Percentiles rank a stretch among this genome's conserved stretches.
These are phyloP conservation scores for Tylopilus sp. DNA, from an alignment of 1,284 basidiomycete genomes.

Conservation along the genomic window DNA sequence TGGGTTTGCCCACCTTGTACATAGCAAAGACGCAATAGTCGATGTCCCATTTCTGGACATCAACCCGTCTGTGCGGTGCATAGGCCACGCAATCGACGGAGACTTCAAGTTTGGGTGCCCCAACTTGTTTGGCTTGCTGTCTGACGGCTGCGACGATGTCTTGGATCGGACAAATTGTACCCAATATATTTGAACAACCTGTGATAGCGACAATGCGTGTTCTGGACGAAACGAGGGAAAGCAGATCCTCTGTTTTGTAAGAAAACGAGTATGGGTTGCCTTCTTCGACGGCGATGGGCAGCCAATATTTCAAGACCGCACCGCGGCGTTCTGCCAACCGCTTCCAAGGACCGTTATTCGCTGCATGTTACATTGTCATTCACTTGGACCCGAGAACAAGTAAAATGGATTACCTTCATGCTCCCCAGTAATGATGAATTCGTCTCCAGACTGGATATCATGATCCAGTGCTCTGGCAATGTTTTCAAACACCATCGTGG, in stretches of 20 bases:
- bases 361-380: slow-evolving; percentile 46
- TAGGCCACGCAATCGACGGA: slow-evolving; percentile 84
- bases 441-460: slow-evolving; percentile 67
- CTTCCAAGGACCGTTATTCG: slow-evolving; percentile 85
- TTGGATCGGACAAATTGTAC: slow-evolving; percentile 72
- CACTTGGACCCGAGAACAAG: background rate
- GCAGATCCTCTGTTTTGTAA: slow-evolving; percentile 67
- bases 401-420: slow-evolving; percentile 70
- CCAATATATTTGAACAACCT: slow-evolving; percentile 83
- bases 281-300: slow-evolving; percentile 57
- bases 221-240: slow-evolving; percentile 69
- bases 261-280: slow-evolving; percentile 76
- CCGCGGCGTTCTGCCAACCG: slow-evolving; percentile 71
- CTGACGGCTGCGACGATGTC: slow-evolving; percentile 65
- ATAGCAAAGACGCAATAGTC: slow-evolving; percentile 80
- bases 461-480: slow-evolving; percentile 68
- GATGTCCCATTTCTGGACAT: slow-evolving; percentile 80
- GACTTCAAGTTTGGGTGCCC: slow-evolving; percentile 72
- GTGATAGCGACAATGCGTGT: slow-evolving; percentile 82
- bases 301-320: slow-evolving; percentile 70
- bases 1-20: slow-evolving; percentile 72
- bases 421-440: slow-evolving; percentile 80
- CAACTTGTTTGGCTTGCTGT: slow-evolving; percentile 60
- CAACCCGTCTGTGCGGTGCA: slow-evolving; percentile 77
- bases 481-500: slow-evolving; percentile 77